Evolutionary conservation across 345 rosid genomes (phyloP), one percentile per base, ranked within the genome.

Genomic region (Sonneratia caseolaris): DNA sequence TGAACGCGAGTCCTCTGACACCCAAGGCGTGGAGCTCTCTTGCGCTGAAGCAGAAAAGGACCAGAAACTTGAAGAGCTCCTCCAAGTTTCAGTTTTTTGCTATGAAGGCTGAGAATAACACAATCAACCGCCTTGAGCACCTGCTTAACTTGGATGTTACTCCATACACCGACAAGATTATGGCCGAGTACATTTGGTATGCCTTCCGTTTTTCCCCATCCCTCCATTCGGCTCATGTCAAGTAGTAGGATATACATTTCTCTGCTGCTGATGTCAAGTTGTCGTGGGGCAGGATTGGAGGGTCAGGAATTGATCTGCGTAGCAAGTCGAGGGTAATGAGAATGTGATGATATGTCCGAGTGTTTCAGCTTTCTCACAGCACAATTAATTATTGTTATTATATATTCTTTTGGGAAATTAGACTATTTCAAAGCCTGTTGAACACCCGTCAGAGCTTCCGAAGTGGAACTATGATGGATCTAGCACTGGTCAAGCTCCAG

Each of bases 391-490:
- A 45, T 67, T 68, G 43, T 32, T 22, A 10, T 40, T 40, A 7
- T 56, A 40, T 21, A 62, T 14, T 57, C 12, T 37, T 69, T 72
- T 35, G 45, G 12, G 74, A 22, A 37, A 73, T 70, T 77, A 92
- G 99, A 92, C 99, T 43, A 76, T 92, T 56, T 71, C 91, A 72
- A 89, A 86, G 86, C 97, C 97, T 15, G 93, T 92, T 66, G 81
- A 84, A 71, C 93, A 91, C 79, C 99, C 96, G 22, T 91, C 97
- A 16, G 97, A 95, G 82, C 97, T 95, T 71, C 97, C 99, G 37
- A 95, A 87, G 79, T 95, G 99, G 99, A 95, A 95, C 83, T 95
- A 87, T 73, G 99, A 95, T 72, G 99, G 99, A 75, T 95, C 99
- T 37, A 95, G 99, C 75, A 93, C 98, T 0, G 98, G 97, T 76